Base-by-base conservation (phyloP, 2,329 filamentous ascomycete species). In the Neofusicoccum sp. region DNA sequence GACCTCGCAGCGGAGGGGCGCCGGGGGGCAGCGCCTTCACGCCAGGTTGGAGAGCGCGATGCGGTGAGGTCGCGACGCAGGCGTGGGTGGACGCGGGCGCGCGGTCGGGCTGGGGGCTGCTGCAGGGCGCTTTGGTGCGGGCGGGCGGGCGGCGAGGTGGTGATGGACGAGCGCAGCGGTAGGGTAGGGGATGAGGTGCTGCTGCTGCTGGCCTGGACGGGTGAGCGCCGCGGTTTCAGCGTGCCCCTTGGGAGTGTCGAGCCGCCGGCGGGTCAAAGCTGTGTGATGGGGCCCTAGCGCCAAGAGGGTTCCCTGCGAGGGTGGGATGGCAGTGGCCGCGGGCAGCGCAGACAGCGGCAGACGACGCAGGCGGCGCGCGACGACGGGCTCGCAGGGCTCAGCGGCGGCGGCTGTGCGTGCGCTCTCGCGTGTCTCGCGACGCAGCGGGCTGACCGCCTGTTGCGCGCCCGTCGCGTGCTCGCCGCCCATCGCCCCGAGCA, bases 141-240 rank as follows among this genome's bases (percentile, higher is more conserved):
- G 48, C 44, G 58, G 24, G 44, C 33, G 28, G 45, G 48, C 38
- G 49, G 40, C 34, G 43, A 56, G 49, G 61, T 60, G 41, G 48
- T 62, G 57, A 43, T 54, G 57, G 59, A 24, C 41, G 61, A 57
- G 57, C 41, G 60, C 34, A 48, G 60, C 58, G 44, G 57, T 56
- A 54, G 58, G 61, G 59, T 63, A 63, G 58, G 61, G 58, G 61
- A 57, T 61, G 53, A 48, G 58, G 49, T 57, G 57, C 57, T 36
- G 61, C 45, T 60, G 56, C 20, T 56, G 61, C 41, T 58, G 61
- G 54, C 36, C 57, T 49, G 57, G 57, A 43, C 44, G 44, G 57
- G 57, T 51, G 45, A 60, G 58, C 45, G 58, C 58, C 58, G 58
- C 45, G 45, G 58, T 60, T 60, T 60, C 58, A 60, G 58, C 38